Conservation (phyloP, 306 rosid species). For the Oemleria cerasiformis region DNA sequence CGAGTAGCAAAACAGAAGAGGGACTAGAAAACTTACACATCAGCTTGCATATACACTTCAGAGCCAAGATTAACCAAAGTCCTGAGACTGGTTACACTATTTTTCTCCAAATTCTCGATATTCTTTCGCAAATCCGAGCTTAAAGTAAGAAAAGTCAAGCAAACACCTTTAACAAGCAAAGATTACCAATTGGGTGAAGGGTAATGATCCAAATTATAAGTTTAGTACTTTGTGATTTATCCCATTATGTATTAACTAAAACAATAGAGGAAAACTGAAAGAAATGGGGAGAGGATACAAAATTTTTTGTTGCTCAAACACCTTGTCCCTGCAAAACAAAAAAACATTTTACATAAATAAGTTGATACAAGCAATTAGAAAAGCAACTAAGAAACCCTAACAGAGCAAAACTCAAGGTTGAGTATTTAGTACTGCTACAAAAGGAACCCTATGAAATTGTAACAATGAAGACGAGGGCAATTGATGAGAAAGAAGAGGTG, state of each 20-base stretch:
- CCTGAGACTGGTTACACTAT: slow-evolving; percentile 76
- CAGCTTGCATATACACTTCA: slow-evolving; percentile 88
- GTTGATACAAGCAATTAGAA: neutral
- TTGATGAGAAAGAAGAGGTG: neutral
- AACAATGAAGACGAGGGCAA: neutral
- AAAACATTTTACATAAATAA: neutral
- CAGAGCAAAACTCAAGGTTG: neutral
- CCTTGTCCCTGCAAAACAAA: slow-evolving; percentile 72
- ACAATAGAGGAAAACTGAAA: neutral
- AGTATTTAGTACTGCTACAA: neutral
- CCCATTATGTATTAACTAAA: neutral
- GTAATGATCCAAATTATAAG: too few species aligned
- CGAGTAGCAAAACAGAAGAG: neutral
- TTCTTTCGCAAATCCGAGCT: slow-evolving; percentile 81
- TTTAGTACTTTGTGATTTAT: too few species aligned
- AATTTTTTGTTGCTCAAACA: slow-evolving; percentile 81
- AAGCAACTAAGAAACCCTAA: slow-evolving; percentile 3
- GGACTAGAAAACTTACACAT: slow-evolving; percentile 67
- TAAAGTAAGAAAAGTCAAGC: slow-evolving; percentile 46
- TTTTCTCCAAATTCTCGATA: slow-evolving; percentile 79
- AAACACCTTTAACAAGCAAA: slow-evolving; percentile 14
- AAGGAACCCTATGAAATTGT: neutral
- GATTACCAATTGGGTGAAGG: neutral
- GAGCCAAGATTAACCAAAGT: slow-evolving; percentile 91
- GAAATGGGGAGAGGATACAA: slow-evolving; percentile 68